Evolutionary conservation across 257 asterid species (phyloP), one percentile per base, ranked within the genome.

Genomic region (Nicotiana sylvestris): DNA sequence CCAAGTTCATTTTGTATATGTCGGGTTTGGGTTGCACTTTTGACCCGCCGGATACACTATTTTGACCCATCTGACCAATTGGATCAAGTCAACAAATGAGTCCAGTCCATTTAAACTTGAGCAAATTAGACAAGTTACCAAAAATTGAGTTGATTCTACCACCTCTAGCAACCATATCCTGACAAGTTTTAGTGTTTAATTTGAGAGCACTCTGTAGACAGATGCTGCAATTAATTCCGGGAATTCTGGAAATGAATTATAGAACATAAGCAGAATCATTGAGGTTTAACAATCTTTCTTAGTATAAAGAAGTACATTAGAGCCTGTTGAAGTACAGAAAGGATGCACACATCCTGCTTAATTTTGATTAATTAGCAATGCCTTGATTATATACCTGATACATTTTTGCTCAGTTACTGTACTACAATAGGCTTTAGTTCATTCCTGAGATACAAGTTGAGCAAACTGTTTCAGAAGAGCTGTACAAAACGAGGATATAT

Each of bases 191-290:
- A 79, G 60, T 72, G 78, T 76, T 78, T 66, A 25, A 69, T 37
- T 61, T 32, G 57, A 78, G 60, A 37, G 43, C 74, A 64, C 27
- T 83, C 82, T 84, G 65, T 89, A 92, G 98, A 91, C 92, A 67
- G 98, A 93, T 81, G 97, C 94, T 27, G 93, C 96, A 69, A 90
- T 90, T 25, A 89, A 90, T 83, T 91, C 95, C 77, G 98, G 94
- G 55, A 90, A 89, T 86, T 91, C 94, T 13, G 95, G 94, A 72
- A 13, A 21, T 67, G 18, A 37, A 6, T 33, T 17, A 43, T 33
- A 13, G 49, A 35, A 18, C 3, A 66, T 25, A 66, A 35, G 76
- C 49, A 55, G 60, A 55, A 16, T 35, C 9, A 9, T 35, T 9
- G 9, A 5, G 55, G 4, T 67, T n/a, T 37, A 69, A 9, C 8